Conservation (phyloP, 2,329 filamentous ascomycete genomes). For the Talaromyces albobiverticillius region DNA sequence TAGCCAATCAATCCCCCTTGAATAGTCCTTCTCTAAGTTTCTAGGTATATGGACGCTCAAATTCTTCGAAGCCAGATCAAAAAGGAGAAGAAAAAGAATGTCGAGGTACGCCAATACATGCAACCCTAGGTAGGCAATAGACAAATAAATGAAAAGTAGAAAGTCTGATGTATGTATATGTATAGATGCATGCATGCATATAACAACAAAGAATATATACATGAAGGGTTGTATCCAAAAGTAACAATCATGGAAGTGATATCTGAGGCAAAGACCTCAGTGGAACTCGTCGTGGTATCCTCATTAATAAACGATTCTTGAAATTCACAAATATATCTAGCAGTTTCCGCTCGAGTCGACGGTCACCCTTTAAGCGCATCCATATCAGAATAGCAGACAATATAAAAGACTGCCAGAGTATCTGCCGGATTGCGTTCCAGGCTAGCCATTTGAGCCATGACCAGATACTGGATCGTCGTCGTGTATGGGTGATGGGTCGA, state of each 20-base stretch:
- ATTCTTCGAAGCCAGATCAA: no score
- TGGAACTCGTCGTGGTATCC: slow-evolving; percentile 5
- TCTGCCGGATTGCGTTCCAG: slow-evolving; percentile 69
- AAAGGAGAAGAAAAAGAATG: no score
- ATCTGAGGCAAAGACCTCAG: slow-evolving; percentile 1
- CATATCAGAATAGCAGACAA: slow-evolving; percentile 42
- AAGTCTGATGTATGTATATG: no score
- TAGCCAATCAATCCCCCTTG: no score
- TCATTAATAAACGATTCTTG: slow-evolving; percentile 26
- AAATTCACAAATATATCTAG: slow-evolving; percentile 32
- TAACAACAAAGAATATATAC: no score
- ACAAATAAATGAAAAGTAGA: no score
- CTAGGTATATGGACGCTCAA: no score
- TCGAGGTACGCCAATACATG: no score
- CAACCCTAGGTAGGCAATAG: no score
- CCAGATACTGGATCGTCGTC: slow-evolving; percentile 54
- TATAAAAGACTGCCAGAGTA: slow-evolving; percentile 65
- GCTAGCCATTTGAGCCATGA: slow-evolving; percentile 70
- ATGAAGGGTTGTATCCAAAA: not conserved
- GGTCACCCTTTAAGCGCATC: slow-evolving; percentile 42
- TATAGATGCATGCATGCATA: no score
- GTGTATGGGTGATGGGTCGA: slow-evolving; percentile 67
- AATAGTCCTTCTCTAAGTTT: no score
- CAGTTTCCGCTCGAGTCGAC: slow-evolving; percentile 38
- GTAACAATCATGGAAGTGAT: not conserved